Evolutionary conservation across 148 eudicot genomes (phyloP).

Genomic region (Rhododendron kiyosumense): DNA sequence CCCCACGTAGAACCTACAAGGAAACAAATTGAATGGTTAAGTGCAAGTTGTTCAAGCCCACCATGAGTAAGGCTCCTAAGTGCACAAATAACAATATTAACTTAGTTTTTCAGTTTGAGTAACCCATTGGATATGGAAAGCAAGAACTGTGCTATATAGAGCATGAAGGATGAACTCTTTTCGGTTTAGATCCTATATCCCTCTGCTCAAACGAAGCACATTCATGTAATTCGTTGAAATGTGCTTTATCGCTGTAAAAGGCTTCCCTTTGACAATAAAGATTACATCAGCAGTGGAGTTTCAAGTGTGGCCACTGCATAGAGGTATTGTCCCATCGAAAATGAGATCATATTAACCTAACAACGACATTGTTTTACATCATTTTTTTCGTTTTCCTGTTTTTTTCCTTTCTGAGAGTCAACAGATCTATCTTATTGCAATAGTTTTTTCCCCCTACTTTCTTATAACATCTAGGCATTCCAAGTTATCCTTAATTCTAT

Average conservation of each 20-base stretch:
- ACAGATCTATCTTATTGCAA: not conserved
- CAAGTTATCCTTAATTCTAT: not conserved
- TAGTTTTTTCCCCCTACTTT: not conserved
- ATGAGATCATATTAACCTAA: not conserved
- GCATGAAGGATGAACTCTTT: not conserved
- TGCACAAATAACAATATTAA: not conserved
- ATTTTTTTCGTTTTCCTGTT: not conserved
- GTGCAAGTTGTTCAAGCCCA: not conserved
- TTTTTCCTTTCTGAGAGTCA: not conserved
- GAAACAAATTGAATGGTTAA: not conserved
- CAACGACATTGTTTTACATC: not conserved
- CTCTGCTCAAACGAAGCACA: not conserved
- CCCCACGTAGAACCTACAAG: slow-evolving; percentile 80
- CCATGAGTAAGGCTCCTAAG: not conserved
- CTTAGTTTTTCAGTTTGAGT: not conserved
- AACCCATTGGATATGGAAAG: not conserved
- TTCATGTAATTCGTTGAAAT: not conserved
- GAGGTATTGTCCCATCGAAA: not conserved
- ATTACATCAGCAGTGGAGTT: not conserved
- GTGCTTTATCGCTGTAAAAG: not conserved
- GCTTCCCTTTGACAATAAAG: not conserved
- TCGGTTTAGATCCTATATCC: not conserved
- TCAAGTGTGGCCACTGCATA: not conserved
- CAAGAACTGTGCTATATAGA: not conserved
- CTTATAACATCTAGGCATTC: not conserved